Conservation (phyloP, 2,329 filamentous ascomycete species). For the Amauroascus verrucosus region DNA sequence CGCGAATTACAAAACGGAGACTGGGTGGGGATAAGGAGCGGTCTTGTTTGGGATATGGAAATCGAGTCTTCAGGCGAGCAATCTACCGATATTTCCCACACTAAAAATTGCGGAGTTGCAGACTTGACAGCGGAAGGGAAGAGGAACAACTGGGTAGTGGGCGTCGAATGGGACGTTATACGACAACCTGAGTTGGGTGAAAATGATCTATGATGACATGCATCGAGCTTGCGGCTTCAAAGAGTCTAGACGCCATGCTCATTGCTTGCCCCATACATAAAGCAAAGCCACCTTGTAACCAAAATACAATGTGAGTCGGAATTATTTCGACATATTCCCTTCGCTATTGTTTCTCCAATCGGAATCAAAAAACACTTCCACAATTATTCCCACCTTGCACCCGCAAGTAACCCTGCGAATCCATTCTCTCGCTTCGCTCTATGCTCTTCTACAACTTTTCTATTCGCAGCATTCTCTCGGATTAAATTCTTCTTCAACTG, state of each 20-base stretch:
- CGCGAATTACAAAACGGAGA: conserved; percentile 14
- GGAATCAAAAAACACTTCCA: background rate
- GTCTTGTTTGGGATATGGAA: conserved; percentile 30
- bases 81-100: background rate
- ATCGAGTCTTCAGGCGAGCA: conserved; percentile 14
- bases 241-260: background rate
- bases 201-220: background rate
- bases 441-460: conserved; percentile 6
- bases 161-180: conserved; percentile 33
- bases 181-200: background rate
- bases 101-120: background rate
- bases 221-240: background rate
- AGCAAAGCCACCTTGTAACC: too few relatives aligned
- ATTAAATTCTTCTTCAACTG: conserved; percentile 43
- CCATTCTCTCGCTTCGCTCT: conserved; percentile 29
- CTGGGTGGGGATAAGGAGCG: conserved; percentile 24
- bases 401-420: conserved; percentile 28
- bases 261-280: background rate
- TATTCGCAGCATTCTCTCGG: conserved; percentile 17
- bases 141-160: conserved; percentile 28
- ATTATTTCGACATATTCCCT: too few relatives aligned
- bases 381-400: conserved; percentile 19
- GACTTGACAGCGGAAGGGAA: background rate
- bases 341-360: too few relatives aligned
- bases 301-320: too few relatives aligned